Evolutionary conservation across 140 eudicot genomes (phyloP).

Genomic region (Anethum foeniculum): DNA sequence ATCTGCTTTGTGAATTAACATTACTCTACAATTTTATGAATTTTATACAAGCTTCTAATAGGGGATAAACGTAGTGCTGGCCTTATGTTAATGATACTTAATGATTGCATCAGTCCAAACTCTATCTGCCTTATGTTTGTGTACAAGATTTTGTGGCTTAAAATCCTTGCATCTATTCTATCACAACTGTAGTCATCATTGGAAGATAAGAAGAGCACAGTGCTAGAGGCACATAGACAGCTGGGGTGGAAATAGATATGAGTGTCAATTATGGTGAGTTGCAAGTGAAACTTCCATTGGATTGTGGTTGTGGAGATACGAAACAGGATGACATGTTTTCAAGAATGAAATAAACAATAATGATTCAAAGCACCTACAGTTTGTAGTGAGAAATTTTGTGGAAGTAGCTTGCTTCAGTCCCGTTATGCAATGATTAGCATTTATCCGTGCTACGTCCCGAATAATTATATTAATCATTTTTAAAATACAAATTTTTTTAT

Average conservation of each 20-base stretch:
- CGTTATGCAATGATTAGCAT: too few species aligned
- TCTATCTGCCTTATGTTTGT: too few species aligned
- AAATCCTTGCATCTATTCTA: neutral
- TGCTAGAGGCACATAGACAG: neutral
- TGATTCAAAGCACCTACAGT: neutral
- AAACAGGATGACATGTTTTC: neutral
- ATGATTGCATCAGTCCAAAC: neutral
- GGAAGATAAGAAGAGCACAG: neutral
- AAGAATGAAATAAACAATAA: neutral
- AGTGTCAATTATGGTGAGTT: neutral
- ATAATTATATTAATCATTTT: too few species aligned
- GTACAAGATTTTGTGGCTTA: neutral
- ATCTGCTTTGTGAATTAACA: neutral
- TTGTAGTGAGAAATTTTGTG: neutral
- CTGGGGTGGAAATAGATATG: neutral
- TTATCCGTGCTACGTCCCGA: too few species aligned
- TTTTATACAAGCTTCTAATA: neutral
- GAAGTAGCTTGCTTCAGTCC: too few species aligned
- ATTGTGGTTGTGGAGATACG: neutral
- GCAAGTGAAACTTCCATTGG: neutral
- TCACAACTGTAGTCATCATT: neutral
- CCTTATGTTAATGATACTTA: neutral
- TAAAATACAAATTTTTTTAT: too few species aligned
- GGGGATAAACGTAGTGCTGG: neutral
- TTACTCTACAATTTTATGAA: neutral